Evolutionary conservation across 2,329 filamentous ascomycete genomes (phyloP), one percentile per base, ranked within the genome.

Genomic region (Drechslerella coelobrocha): DNA sequence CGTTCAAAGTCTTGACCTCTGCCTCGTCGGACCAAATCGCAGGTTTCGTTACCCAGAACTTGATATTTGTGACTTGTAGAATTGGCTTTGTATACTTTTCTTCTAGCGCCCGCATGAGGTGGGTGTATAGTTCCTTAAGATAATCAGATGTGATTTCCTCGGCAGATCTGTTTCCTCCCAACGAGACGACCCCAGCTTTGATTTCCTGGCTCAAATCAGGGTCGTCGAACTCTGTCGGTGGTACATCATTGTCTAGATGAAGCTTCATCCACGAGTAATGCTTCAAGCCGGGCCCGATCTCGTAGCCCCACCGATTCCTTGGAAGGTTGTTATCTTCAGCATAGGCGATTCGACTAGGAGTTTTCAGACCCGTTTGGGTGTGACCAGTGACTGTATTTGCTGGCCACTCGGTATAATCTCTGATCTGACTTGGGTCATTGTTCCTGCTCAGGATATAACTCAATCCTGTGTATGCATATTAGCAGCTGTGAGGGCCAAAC

Each of bases 21-120:
- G 51, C 51, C 23, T 19, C 31, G 21, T 54, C 51, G 6, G 51
- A 54, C 51, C 51, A 54, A n/a, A 54, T 54, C 7, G 47, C 47
- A 5, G 47, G 47, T 21, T 51, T 51, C 4, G 47, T 51, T 8
- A 51, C 4, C 47, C 47, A 51, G n/a, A 51, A 51, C 19, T 51
- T 23, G n/a, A 51, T 51, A 23, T 8, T 14, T 4, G 47, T 51
- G 10, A 51, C 23, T 17, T 27, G 47, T 9, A 51, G 47, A 17
- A 23, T 3, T 21, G 12, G 19, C 21, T 51, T 51, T 3, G 19
- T 8, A 51, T 24, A 24, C 24, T 51, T 51, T 21, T 27, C 4
- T 17, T 51, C 47, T 14, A 51, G n/a, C 10, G 10, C 47, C 12
- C 23, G 5, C 10, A 51, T 51, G 23, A 27, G 17, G 23, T 9